Conservation (phyloP, 352 stramenopile genomes). For the Globisporangium cederbergense region DNA sequence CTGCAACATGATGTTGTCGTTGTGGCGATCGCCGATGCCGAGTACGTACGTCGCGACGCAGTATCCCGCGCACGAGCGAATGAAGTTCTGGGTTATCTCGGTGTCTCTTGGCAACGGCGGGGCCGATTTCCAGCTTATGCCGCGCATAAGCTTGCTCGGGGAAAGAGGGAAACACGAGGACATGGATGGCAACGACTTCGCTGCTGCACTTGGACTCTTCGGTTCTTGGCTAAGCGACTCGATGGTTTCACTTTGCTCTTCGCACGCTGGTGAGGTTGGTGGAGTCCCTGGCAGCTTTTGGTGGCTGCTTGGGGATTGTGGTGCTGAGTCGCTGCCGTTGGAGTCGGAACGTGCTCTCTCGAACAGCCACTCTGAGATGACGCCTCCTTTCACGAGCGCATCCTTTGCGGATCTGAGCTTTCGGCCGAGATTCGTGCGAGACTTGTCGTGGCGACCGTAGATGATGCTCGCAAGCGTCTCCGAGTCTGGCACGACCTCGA, state of each 20-base stretch:
- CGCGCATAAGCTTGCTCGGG: constrained; percentile 28
- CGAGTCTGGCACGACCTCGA: constrained; percentile 87
- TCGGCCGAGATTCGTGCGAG: constrained; percentile 51
- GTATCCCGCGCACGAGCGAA: constrained; percentile 88
- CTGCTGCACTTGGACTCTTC: constrained; percentile 16
- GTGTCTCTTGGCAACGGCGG: constrained; percentile 26
- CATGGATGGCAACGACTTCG: constrained; percentile 21
- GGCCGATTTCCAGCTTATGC: constrained; percentile 24
- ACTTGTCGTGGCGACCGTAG: constrained; percentile 61
- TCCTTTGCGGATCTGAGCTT: constrained; percentile 72
- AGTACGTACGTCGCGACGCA: constrained; percentile 93
- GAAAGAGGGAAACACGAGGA: constrained; percentile 58
- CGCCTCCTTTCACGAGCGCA: constrained; percentile 50
- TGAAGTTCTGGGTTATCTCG: constrained; percentile 85
- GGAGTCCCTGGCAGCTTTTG: constrained; percentile 3
- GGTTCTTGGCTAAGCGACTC: constrained; percentile 5
- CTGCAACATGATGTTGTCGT: constrained; percentile 96
- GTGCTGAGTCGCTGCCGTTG: neutral
- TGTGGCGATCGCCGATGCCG: constrained; percentile 92
- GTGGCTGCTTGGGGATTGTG: constrained; percentile 1
- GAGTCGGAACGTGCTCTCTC: constrained; percentile 7
- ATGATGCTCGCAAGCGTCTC: constrained; percentile 89
- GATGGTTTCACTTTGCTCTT: neutral
- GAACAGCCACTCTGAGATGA: constrained; percentile 79
- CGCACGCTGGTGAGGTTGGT: constrained; percentile 1